Percentiles rank a stretch among this genome's conserved stretches.
These are phyloP conservation scores for Diutina catenulata DNA, from an alignment of 1,139 yeast species.

Conservation along the genomic window DNA sequence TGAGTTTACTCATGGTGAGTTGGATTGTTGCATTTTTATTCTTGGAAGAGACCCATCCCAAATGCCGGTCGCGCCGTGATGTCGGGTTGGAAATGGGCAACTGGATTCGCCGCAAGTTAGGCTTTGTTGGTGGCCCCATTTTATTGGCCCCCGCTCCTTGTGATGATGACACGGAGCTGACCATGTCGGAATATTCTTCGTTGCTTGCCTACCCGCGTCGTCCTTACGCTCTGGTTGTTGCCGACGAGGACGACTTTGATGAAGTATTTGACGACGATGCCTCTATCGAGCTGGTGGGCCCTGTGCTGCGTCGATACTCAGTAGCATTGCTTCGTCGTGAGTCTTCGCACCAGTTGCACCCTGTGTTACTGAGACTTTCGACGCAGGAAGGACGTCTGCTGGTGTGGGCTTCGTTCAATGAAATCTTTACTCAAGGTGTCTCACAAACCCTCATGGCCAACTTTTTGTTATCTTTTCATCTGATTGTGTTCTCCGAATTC, in stretches of 20 bases:
- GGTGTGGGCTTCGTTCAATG: background rate
- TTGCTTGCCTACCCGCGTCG: conserved; percentile 1
- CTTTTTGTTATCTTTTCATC: conserved; percentile 35
- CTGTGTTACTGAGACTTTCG: background rate
- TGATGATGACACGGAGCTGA: no score
- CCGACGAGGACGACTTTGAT: conserved; percentile 1
- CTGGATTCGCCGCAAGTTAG: conserved; percentile 3
- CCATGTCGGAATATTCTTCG: conserved; percentile 1
- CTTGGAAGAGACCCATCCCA: conserved; percentile 10
- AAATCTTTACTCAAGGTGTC: conserved; percentile 20
- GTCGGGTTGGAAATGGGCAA: conserved; percentile 10
- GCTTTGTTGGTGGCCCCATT: background rate
- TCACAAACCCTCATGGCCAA: conserved; percentile 30
- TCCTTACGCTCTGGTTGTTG: background rate
- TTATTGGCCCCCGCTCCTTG: no score
- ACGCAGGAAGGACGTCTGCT: background rate
- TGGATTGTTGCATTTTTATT: conserved; percentile 9
- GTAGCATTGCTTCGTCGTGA: background rate
- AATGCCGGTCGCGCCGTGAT: conserved; percentile 7
- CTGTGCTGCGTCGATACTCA: background rate
- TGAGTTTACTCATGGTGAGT: conserved; percentile 7
- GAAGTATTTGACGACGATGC: conserved; percentile 1
- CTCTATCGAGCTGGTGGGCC: background rate
- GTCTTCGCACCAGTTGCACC: background rate
- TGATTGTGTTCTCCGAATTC: conserved; percentile 44